These are phyloP conservation scores for Marasmius sp. DNA, from an alignment of 1,284 basidiomycete species.

Conservation along the genomic window DNA sequence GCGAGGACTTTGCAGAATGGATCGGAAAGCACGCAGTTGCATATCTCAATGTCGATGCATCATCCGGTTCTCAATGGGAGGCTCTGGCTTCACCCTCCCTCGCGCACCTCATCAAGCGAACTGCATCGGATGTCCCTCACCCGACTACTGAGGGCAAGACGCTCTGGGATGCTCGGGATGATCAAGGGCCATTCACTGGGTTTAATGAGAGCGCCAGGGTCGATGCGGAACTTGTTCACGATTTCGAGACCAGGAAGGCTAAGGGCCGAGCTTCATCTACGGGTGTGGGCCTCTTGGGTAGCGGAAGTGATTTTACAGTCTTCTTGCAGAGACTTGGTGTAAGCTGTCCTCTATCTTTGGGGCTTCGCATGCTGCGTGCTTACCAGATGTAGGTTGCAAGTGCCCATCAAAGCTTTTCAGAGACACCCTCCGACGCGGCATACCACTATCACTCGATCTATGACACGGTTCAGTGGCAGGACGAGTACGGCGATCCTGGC, in stretches of 20 bases:
- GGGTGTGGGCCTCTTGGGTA: conserved; percentile 41
- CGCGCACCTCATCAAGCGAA: conserved; percentile 66
- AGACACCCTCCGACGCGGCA: conserved; percentile 55
- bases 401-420: conserved; percentile 39
- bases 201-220: conserved; percentile 28
- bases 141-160: conserved; percentile 52
- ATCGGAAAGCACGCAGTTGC: conserved; percentile 77
- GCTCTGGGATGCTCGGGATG: conserved; percentile 65
- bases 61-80: conserved; percentile 68
- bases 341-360: conserved; percentile 23
- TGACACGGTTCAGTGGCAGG: conserved; percentile 76
- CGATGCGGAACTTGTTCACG: conserved; percentile 28
- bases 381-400: conserved; percentile 42
- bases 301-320: conserved; percentile 74
- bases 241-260: conserved; percentile 23
- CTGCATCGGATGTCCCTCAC: conserved; percentile 69
- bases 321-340: conserved; percentile 50
- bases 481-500: conserved; percentile 72
- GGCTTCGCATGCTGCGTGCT: conserved; percentile 2
- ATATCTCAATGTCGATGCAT: conserved; percentile 82
- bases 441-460: conserved; percentile 85
- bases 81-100: conserved; percentile 72
- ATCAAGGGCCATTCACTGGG: conserved; percentile 48
- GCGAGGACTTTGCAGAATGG: conserved; percentile 86
- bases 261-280: conserved; percentile 14